Evolutionary conservation across 2,329 filamentous ascomycete species (phyloP).

Genomic region (Aspergillus sp.): DNA sequence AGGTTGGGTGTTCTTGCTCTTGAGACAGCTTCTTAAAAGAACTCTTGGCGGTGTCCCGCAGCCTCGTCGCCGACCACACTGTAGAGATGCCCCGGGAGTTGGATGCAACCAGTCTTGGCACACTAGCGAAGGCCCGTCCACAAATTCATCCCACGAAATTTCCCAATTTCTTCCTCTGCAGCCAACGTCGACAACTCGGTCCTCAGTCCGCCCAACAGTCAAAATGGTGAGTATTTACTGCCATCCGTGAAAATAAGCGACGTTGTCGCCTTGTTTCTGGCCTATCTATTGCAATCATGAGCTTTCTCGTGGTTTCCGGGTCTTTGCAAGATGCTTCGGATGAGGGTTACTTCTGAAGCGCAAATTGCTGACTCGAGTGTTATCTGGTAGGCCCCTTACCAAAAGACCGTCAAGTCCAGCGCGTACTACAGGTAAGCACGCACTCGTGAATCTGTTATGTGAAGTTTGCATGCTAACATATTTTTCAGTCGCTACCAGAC

Average conservation of each 20-base stretch:
- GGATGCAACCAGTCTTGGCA: conserved; percentile 29
- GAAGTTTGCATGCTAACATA: conserved; percentile 16
- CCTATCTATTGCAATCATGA: conserved; percentile 8
- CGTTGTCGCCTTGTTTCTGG: conserved; percentile 8
- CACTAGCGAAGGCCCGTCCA: conserved; percentile 44
- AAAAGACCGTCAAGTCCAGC: conserved; percentile 96
- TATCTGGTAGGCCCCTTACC: conserved; percentile 66
- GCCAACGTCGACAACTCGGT: conserved; percentile 38
- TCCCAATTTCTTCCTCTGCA: conserved; percentile 28
- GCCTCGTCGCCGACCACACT: conserved; percentile 44
- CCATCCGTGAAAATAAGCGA: conserved; percentile 27
- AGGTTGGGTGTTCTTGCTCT: not conserved
- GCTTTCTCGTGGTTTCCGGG: conserved; percentile 47
- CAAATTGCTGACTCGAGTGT: conserved; percentile 98
- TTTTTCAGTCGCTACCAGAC: conserved; percentile 87
- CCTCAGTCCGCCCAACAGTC: conserved; percentile 38
- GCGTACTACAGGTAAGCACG: conserved; percentile 92
- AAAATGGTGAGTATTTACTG: conserved; percentile 46
- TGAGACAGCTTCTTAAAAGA: not conserved
- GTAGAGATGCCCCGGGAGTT: conserved; percentile 15
- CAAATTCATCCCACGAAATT: conserved; percentile 40
- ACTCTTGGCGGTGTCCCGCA: not conserved
- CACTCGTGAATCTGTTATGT: not conserved
- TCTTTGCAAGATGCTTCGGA: conserved; percentile 99
- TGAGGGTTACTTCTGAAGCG: conserved; percentile 76